Evolutionary conservation across 257 asterid species (phyloP).

Genomic region (Striga asiatica): DNA sequence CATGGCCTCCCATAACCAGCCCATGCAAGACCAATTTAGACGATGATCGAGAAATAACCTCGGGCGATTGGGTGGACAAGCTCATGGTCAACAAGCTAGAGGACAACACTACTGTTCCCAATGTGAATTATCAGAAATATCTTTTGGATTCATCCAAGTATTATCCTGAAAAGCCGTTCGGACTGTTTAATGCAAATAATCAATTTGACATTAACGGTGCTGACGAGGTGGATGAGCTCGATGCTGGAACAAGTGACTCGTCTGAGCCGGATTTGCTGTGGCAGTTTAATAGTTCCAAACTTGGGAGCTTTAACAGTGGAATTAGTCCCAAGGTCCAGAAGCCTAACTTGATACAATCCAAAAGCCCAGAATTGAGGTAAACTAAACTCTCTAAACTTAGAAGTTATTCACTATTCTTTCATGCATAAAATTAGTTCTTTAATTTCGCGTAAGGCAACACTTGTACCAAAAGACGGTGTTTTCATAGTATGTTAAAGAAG

Average conservation of each 20-base stretch:
- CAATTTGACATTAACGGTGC: slow-evolving; percentile 35
- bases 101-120: slow-evolving; percentile 28
- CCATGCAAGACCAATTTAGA: not conserved
- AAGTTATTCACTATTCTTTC: not conserved
- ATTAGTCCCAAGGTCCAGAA: slow-evolving; percentile 38
- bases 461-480: too few species aligned
- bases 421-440: too few species aligned
- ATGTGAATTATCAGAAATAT: slow-evolving; percentile 42
- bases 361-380: slow-evolving; percentile 68
- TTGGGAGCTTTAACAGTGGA: slow-evolving; percentile 40
- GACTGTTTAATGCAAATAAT: slow-evolving; percentile 22
- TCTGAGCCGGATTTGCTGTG: slow-evolving; percentile 84
- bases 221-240: slow-evolving; percentile 70
- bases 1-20: slow-evolving; percentile 49
- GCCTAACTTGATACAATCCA: slow-evolving; percentile 36
- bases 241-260: slow-evolving; percentile 74
- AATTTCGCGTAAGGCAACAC: too few species aligned
- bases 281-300: slow-evolving; percentile 68
- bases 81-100: slow-evolving; percentile 83
- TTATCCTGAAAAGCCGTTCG: slow-evolving; percentile 35
- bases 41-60: slow-evolving; percentile 26
- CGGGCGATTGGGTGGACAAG: slow-evolving; percentile 91
- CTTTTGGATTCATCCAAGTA: slow-evolving; percentile 38
- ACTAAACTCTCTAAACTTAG: not conserved
- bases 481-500: too few species aligned